These are phyloP conservation scores for Backusella sp. DNA, from an alignment of 192 early-diverging fungal species.

Conservation along the genomic window DNA sequence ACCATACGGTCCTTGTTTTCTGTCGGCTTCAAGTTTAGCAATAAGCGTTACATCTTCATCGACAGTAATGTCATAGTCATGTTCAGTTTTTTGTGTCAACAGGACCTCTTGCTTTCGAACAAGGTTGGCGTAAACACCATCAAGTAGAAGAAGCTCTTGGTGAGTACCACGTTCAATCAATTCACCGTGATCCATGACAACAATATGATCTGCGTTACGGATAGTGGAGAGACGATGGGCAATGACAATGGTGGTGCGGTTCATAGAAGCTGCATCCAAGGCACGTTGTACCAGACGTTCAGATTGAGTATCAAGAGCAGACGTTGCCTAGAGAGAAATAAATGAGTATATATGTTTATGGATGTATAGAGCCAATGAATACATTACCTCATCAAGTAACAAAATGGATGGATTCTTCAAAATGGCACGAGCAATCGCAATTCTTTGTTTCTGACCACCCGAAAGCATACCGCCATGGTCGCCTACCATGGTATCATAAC, in stretches of 20 bases:
- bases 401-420: conserved; percentile 83
- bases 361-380: background rate
- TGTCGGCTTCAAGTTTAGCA: background rate
- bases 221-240: conserved; percentile 91
- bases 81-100: conserved; percentile 20
- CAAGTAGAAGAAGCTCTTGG: conserved; percentile 60
- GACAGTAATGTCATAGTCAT: background rate
- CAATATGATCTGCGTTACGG: conserved; percentile 78
- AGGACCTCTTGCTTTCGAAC: conserved; percentile 65
- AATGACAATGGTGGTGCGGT: conserved; percentile 86
- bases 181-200: conserved; percentile 72
- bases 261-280: conserved; percentile 65
- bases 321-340: conserved; percentile 53
- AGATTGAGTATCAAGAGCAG: conserved; percentile 79
- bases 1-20: too few species aligned
- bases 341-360: conserved; percentile 28
- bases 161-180: conserved; percentile 78
- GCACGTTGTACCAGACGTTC: conserved; percentile 81
- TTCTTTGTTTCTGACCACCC: conserved; percentile 93
- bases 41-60: background rate
- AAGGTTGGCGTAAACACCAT: conserved; percentile 60
- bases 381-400: conserved; percentile 66
- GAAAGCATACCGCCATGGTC: conserved; percentile 71
- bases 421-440: conserved; percentile 91
- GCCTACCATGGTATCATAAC: conserved; percentile 82